These are phyloP conservation scores for Fraxinus dipetala DNA, from an alignment of 305 asterid genomes.

Conservation along the genomic window DNA sequence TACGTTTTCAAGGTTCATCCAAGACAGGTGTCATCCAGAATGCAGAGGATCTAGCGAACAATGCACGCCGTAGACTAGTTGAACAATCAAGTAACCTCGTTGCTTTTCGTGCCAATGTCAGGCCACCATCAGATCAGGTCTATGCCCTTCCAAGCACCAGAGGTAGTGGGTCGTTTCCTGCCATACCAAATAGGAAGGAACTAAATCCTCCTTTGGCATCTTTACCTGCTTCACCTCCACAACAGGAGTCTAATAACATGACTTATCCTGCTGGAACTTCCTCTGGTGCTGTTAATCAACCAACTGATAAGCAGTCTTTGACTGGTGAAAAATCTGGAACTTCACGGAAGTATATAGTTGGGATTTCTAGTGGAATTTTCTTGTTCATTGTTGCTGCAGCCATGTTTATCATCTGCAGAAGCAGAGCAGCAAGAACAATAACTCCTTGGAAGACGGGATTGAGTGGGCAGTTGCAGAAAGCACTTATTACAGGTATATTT, in stretches of 20 bases:
- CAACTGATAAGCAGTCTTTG: constrained; percentile 22
- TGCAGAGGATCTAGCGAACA: constrained; percentile 27
- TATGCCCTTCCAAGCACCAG: constrained; percentile 46
- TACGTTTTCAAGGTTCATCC: constrained; percentile 41
- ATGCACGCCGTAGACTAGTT: constrained; percentile 52
- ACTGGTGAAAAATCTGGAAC: constrained; percentile 19
- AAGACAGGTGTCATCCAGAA: constrained; percentile 32
- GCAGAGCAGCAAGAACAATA: constrained; percentile 58
- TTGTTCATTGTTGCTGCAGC: constrained; percentile 39
- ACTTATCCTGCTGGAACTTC: constrained; percentile 12
- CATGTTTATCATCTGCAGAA: constrained; percentile 47
- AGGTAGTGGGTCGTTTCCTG: constrained; percentile 51
- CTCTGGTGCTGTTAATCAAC: constrained; percentile 20
- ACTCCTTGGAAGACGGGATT: constrained; percentile 81
- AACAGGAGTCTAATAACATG: constrained; percentile 22
- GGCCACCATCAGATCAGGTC: constrained; percentile 21
- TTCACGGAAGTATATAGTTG: constrained; percentile 42
- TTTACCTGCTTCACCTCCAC: constrained; percentile 21
- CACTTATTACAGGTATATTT: constrained; percentile 35
- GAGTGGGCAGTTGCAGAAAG: constrained; percentile 68
- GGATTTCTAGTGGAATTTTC: constrained; percentile 40
- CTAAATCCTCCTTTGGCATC: constrained; percentile 31
- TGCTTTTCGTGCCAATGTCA: constrained; percentile 40
- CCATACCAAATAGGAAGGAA: constrained; percentile 29
- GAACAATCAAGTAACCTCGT: constrained; percentile 60